Evolutionary conservation across 768 basidiomycete species (phyloP).

Genomic region (Boletus rubescentipes): DNA sequence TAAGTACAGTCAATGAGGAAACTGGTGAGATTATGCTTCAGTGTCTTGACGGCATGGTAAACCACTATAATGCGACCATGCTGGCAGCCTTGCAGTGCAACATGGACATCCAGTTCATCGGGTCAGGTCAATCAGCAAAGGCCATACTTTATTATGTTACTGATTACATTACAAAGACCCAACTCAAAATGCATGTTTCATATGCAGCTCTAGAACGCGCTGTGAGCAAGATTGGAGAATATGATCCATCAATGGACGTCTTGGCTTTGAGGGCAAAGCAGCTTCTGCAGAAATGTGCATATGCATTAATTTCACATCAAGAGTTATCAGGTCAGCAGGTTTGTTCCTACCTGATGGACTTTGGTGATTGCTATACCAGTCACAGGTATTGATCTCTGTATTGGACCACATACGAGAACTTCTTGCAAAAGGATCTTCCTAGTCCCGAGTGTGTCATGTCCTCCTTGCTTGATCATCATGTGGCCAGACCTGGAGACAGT

Average conservation of each 20-base stretch:
- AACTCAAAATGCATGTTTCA: neutral
- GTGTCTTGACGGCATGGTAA: neutral
- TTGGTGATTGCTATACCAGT: neutral
- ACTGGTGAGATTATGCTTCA: neutral
- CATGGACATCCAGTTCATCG: no score
- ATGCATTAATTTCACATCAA: neutral
- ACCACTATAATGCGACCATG: neutral
- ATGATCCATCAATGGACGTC: neutral
- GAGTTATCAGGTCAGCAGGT: neutral
- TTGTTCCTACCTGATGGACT: neutral
- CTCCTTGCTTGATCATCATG: no score
- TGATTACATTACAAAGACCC: neutral
- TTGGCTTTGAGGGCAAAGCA: neutral
- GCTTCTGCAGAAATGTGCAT: neutral
- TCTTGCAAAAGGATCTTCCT: no score
- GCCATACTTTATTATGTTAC: neutral
- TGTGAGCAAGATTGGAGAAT: neutral
- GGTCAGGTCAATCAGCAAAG: rapidly evolving
- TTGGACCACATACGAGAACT: neutral
- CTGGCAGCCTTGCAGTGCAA: neutral
- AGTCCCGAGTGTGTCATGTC: no score
- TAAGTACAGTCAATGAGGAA: neutral
- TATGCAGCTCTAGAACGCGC: neutral
- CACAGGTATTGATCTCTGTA: neutral
- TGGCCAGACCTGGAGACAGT: no score